These are phyloP conservation scores for Fusarium napiforme DNA, from an alignment of 2,329 filamentous ascomycete genomes.

Conservation along the genomic window DNA sequence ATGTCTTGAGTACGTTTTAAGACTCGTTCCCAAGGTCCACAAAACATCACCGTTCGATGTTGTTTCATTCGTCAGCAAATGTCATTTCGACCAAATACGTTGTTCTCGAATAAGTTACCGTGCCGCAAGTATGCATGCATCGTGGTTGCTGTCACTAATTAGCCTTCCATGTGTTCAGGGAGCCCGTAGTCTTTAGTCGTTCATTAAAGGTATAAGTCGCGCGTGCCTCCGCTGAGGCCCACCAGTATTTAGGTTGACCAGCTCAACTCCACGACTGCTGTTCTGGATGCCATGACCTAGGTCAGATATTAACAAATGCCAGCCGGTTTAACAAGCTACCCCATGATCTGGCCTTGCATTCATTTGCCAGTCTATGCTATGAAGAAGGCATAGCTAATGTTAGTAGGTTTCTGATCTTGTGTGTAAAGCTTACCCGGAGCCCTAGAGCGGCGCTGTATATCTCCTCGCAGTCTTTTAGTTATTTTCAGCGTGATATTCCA, in stretches of 20 bases:
- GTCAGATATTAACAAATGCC: neutral
- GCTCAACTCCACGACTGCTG: neutral
- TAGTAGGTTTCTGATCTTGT: neutral
- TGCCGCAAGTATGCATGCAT: neutral
- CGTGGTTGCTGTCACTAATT: neutral
- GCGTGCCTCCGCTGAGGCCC: neutral
- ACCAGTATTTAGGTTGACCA: neutral
- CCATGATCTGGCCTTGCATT: neutral
- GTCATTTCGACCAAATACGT: neutral
- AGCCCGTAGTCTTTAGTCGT: neutral
- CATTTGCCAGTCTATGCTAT: accelerated
- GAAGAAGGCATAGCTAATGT: neutral
- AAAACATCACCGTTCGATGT: neutral
- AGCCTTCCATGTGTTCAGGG: neutral
- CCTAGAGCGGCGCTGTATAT: neutral
- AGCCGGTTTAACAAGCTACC: neutral
- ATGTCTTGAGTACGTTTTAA: neutral
- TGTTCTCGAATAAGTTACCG: neutral
- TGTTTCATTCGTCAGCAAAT: neutral
- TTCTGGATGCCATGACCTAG: accelerated
- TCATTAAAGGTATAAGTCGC: neutral
- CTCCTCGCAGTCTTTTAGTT: neutral
- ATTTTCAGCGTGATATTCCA: neutral
- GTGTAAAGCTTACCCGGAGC: neutral
- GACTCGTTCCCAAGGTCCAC: no score